Conservation (phyloP, 108 stramenopile genomes). For the Nannochloropsis gaditana region DNA sequence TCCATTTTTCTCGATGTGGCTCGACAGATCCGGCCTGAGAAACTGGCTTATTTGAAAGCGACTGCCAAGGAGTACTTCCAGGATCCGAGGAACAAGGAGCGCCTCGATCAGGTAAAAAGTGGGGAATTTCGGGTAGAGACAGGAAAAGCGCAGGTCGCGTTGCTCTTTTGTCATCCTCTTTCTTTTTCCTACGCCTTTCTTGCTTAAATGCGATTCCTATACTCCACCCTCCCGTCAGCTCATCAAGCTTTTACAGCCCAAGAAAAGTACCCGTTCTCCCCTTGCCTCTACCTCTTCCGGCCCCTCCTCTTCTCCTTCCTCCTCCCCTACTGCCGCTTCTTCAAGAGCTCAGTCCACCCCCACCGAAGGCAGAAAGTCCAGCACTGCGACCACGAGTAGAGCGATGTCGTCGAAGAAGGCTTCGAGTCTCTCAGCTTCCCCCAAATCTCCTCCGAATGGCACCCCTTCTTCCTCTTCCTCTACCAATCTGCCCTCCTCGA, state of each 20-base stretch:
- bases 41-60: slow-evolving; percentile 30
- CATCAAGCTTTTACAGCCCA: background rate
- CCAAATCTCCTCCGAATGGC: background rate
- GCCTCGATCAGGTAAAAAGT: slow-evolving; percentile 28
- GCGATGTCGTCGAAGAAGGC: background rate
- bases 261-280: background rate
- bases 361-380: background rate
- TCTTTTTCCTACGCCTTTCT: background rate
- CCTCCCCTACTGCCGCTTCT: background rate
- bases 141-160: background rate
- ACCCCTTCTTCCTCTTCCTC: slow-evolving; percentile 1
- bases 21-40: slow-evolving; percentile 26
- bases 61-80: slow-evolving; percentile 33
- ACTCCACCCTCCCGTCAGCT: background rate
- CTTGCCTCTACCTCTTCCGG: background rate
- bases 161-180: background rate
- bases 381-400: background rate
- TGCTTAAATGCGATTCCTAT: background rate
- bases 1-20: background rate
- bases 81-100: slow-evolving; percentile 25
- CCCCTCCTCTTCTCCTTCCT: background rate
- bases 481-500: too few relatives aligned
- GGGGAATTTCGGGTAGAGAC: background rate
- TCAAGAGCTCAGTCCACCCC: background rate
- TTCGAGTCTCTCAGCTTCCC: background rate